These are phyloP conservation scores for Sporobolomyces pararoseus DNA, from an alignment of 768 basidiomycete species.

Conservation along the genomic window DNA sequence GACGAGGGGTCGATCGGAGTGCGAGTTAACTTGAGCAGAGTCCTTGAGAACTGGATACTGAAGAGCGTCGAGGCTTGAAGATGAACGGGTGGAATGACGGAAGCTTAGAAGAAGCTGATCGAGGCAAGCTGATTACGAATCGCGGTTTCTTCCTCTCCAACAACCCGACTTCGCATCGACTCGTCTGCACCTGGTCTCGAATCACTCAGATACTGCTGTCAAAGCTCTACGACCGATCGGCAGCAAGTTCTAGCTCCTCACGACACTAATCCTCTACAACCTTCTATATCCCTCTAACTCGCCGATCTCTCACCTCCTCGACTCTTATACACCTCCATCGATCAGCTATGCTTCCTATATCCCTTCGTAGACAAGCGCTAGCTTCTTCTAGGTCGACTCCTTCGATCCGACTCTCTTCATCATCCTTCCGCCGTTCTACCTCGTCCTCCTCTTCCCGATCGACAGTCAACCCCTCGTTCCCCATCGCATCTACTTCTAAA, in stretches of 20 bases:
- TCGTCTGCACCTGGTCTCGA: neutral
- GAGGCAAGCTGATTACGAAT: neutral
- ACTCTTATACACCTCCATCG: neutral
- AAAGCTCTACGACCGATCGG: neutral
- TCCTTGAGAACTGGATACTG: no score
- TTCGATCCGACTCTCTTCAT: neutral
- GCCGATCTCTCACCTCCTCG: neutral
- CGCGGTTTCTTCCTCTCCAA: neutral
- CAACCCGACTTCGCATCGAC: neutral
- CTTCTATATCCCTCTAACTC: neutral
- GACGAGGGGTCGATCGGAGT: no score
- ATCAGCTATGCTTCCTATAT: conserved; percentile 6
- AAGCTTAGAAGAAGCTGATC: no score
- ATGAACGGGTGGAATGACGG: no score
- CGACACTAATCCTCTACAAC: neutral
- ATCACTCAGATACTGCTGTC: no score
- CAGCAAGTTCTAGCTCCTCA: neutral
- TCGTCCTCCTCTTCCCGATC: conserved; percentile 3
- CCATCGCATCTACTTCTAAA: conserved; percentile 6
- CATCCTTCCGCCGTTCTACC: neutral
- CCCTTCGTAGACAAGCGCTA: conserved; percentile 17
- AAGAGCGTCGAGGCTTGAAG: no score
- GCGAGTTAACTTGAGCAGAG: no score
- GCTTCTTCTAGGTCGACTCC: neutral
- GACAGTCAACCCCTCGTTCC: neutral